Evolutionary conservation across 2,329 filamentous ascomycete genomes (phyloP).

Genomic region (Cercospora sesami): DNA sequence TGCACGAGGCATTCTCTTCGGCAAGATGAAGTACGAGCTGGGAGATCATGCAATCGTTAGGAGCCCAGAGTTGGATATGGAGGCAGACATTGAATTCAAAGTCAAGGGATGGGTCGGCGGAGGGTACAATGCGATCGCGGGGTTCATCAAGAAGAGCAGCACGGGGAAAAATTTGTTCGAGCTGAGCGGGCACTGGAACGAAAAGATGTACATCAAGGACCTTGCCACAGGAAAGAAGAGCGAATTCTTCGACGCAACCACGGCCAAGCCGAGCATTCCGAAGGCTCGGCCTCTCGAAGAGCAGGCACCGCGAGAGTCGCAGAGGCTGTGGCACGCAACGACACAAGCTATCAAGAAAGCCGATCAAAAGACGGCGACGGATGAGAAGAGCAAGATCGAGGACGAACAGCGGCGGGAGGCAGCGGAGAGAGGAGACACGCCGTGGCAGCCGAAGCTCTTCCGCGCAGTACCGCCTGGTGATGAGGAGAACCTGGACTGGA

Average conservation of each 20-base stretch:
- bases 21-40: slow-evolving; percentile 99
- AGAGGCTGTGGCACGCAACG: slow-evolving; percentile 80
- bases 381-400: slow-evolving; percentile 95
- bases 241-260: slow-evolving; percentile 81
- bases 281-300: slow-evolving; percentile 75
- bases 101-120: slow-evolving; percentile 97
- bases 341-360: slow-evolving; percentile 77
- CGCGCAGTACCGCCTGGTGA: slow-evolving; percentile 61
- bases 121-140: slow-evolving; percentile 93
- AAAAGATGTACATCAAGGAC: slow-evolving; percentile 91
- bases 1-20: slow-evolving; percentile 91
- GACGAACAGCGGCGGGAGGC: slow-evolving; percentile 89
- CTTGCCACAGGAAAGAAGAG: slow-evolving; percentile 81
- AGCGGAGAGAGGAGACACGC: slow-evolving; percentile 72
- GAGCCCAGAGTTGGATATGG: slow-evolving; percentile 82
- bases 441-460: slow-evolving; percentile 89
- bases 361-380: slow-evolving; percentile 86
- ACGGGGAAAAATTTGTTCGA: slow-evolving; percentile 88
- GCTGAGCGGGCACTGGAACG: slow-evolving; percentile 87
- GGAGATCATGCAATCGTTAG: slow-evolving; percentile 92
- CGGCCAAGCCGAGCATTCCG: slow-evolving; percentile 74
- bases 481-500: slow-evolving; percentile 91
- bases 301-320: slow-evolving; percentile 87
- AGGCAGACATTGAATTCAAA: slow-evolving; percentile 95
- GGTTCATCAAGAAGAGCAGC: slow-evolving; percentile 82